Base-by-base conservation (phyloP, 2,329 filamentous ascomycete genomes). In the Beauveria sp. region DNA sequence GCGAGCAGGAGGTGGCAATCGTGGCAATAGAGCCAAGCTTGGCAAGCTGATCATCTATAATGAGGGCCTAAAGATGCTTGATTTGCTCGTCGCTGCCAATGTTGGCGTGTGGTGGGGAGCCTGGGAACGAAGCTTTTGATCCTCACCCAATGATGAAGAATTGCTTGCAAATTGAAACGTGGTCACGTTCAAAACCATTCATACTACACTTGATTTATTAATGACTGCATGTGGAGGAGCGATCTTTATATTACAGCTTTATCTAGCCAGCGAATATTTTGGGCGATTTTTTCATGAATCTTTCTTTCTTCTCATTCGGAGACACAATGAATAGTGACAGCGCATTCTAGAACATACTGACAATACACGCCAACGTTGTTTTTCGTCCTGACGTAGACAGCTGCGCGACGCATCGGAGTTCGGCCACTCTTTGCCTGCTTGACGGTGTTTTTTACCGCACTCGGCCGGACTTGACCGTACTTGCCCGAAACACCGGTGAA, bases 11-110 rank as follows among this genome's bases (percentile, higher is more conserved):
- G 93, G 93, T 24, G 93, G 93, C 0, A 88, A 90, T 69, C 83
- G 88, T 50, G 93, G 93, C 0, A 92, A 90, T 72, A 85, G 90
- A 68, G 92, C 91, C 3, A 99, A 99, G 77, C 77, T 99, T 67
- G 94, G 93, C 0, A 99, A 97, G 75, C 77, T 99, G 56, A 91
- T 97, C 56, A 82, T 99, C 43, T 85, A 92, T 67, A 86, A 93
- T 61, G 92, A 96, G 68, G 94, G 94, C 0, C 76, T 96, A 65
- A 96, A 96, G 78, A 97, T 99, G 93, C 75, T 97, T 68, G 94
- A 99, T 78, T 73, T 99, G 62, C 79, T 96, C 0, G 91, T 99
- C 22, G 91, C 93, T 4, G 89, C 92, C 12, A 97, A 96, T 70
- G 84, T 99, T 75, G 91, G 90, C 1, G 78, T 97, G 18, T 99